A percentile compares a stretch with the other conserved stretches of the same genome.
Evolutionary conservation across 805 yeast species (phyloP).

Genomic region (Candida dajiaensis): DNA sequence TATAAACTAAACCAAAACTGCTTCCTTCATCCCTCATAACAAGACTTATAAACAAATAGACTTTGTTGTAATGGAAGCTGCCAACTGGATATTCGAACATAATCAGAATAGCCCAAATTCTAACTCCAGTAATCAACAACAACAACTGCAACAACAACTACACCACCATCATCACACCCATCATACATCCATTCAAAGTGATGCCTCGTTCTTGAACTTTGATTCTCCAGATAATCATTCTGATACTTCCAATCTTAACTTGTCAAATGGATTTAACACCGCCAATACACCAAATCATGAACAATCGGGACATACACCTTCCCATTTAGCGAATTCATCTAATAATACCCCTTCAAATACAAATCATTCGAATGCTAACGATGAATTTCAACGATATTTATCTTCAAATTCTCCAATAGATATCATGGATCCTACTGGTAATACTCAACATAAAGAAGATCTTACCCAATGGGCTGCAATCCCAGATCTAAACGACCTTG

Average conservation of each 20-base stretch:
- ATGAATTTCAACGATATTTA: not conserved
- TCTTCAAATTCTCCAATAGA: constrained; percentile 6
- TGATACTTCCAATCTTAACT: constrained; percentile 5
- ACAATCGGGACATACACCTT: not conserved
- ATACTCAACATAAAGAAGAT: constrained; percentile 1
- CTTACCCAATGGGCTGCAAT: constrained; percentile 8
- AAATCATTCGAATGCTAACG: not conserved
- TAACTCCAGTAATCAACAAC: not conserved
- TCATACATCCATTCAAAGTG: not conserved
- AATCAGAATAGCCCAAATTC: constrained; percentile 4
- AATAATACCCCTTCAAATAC: not conserved
- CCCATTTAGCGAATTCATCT: not conserved
- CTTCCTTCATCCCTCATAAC: no score
- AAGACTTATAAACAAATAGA: not conserved
- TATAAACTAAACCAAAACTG: no score
- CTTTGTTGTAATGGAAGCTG: constrained; percentile 5
- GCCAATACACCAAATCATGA: not conserved
- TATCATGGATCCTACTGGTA: constrained; percentile 8
- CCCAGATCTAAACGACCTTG: constrained; percentile 12
- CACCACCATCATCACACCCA: not conserved
- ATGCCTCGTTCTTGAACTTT: constrained; percentile 13
- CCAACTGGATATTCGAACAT: constrained; percentile 12
- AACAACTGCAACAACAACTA: no score
- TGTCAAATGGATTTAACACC: not conserved
- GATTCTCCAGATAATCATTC: constrained; percentile 17